Percentiles rank a stretch among this genome's conserved stretches.
Evolutionary conservation across 2,329 filamentous ascomycete genomes (phyloP).

Genomic region (Trichoderma pleuroti): DNA sequence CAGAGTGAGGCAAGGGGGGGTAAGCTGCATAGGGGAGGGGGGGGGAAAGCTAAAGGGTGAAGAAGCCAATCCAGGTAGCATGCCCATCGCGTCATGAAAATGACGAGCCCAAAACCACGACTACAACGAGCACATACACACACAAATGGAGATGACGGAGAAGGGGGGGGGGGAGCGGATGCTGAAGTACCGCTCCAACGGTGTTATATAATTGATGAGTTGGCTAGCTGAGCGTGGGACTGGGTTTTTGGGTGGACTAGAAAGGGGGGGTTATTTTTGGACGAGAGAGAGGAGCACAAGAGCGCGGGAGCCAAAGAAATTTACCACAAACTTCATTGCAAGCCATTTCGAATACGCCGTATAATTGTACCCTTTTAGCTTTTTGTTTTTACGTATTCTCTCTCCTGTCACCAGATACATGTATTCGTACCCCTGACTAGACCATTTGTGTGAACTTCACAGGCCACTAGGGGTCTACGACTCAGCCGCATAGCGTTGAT

Average conservation of each 20-base stretch:
- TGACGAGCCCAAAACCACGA: neutral
- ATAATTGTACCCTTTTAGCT: neutral
- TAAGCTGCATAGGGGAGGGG: neutral
- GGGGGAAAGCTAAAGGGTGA: neutral
- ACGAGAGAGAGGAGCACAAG: neutral
- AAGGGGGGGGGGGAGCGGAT: neutral
- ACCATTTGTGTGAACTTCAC: neutral
- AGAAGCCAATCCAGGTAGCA: neutral
- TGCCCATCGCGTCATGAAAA: neutral
- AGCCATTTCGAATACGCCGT: constrained; percentile 1
- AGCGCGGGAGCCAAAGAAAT: constrained; percentile 9
- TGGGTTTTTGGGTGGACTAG: neutral
- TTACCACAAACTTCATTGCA: constrained; percentile 11
- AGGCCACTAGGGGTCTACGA: neutral
- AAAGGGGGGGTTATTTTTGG: neutral
- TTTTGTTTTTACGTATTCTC: neutral
- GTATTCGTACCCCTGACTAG: neutral
- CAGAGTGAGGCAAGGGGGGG: neutral
- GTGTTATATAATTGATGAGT: constrained; percentile 15
- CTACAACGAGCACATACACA: neutral
- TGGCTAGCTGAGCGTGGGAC: constrained; percentile 12
- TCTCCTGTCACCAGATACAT: neutral
- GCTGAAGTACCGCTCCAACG: neutral
- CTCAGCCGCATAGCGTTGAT: neutral
- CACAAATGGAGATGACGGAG: neutral